Conservation (phyloP, 2,329 filamentous ascomycete species). For the Aspergillus tamarii region DNA sequence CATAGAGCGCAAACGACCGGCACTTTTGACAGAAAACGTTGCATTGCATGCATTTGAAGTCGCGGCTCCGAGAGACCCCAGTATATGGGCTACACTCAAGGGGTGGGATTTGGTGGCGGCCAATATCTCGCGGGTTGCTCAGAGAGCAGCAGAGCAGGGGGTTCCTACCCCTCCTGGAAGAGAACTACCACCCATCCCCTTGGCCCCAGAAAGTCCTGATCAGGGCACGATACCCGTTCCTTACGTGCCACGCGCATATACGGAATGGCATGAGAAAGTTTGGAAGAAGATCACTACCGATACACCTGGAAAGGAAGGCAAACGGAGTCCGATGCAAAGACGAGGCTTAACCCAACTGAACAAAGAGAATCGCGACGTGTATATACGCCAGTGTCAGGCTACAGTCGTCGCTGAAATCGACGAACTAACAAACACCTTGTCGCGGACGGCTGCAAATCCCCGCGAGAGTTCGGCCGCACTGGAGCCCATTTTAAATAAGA, state of each 20-base stretch:
- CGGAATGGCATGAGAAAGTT: slow-evolving; percentile 38
- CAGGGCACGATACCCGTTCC: slow-evolving; percentile 18
- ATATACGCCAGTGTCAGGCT: slow-evolving; percentile 20
- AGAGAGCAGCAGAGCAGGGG: slow-evolving; percentile 31
- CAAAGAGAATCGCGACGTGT: slow-evolving; percentile 29
- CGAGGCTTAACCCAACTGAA: slow-evolving; percentile 23
- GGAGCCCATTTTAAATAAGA: slow-evolving; percentile 25
- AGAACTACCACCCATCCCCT: slow-evolving; percentile 25
- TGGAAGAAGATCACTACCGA: slow-evolving; percentile 16
- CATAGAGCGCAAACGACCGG: slow-evolving; percentile 57
- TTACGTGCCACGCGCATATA: slow-evolving; percentile 42
- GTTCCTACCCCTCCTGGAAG: slow-evolving; percentile 37
- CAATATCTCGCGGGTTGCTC: slow-evolving; percentile 32
- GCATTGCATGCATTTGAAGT: slow-evolving; percentile 55
- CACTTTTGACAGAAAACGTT: slow-evolving; percentile 62
- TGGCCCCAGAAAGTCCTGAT: slow-evolving; percentile 28
- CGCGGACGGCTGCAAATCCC: slow-evolving; percentile 30
- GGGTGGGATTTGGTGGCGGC: slow-evolving; percentile 28
- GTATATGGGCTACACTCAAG: slow-evolving; percentile 26
- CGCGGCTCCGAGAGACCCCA: slow-evolving; percentile 45
- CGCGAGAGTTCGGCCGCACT: slow-evolving; percentile 22
- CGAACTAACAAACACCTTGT: slow-evolving; percentile 26
- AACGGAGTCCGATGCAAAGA: slow-evolving; percentile 14
- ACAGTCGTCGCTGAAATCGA: slow-evolving; percentile 32
- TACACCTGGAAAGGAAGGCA: slow-evolving; percentile 2